Evolutionary conservation across 805 yeast species (phyloP), one percentile per base, ranked within the genome.

Genomic region (Sungouiella thailandica): DNA sequence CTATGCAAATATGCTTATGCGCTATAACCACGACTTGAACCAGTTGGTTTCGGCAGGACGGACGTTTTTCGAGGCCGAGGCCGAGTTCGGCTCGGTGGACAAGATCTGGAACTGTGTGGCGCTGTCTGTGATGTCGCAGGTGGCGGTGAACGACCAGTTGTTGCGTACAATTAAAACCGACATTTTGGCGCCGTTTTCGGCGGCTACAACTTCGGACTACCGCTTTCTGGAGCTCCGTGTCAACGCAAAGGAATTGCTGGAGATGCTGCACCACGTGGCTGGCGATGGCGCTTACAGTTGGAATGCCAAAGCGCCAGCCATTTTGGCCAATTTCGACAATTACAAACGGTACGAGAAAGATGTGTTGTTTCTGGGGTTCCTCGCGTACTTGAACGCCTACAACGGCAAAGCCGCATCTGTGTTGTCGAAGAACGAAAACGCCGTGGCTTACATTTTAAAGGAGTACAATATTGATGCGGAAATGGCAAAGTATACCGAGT

Each of bases 221-320:
- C 66, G 67, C 40, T 77, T 76, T 74, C 60, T 69, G 17, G 82
- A 76, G 50, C 71, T 74, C 49, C 63, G 76, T 50, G 61, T 56
- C 61, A 71, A 53, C 56, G 71, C 63, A 6, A 63, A 57, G 55
- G 64, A 66, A 62, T 43, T 64, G 55, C 43, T 60, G 50, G 58
- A 72, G 62, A 43, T 57, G 63, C 30, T 55, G 50, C 11, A 55
- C 26, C 45, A 46, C 31, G 32, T 65, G 35, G 31, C 32, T 19
- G 42, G 39, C 29, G 48, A 59, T 30, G 70, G 76, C 20, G 78
- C 72, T 34, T 65, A 65, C 23, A 72, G 75, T 47, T 87, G 96
- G 96, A 80, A 78, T 41, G 64, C 74, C 34, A 78, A 80, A 53
- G 90, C 93, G 2, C 90, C 95, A 2, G 76, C 72, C 35, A 76